A percentile compares a stretch with the other conserved stretches of the same genome.
phyloP scores from a whole-genome alignment of 2,329 filamentous ascomycete genomes.

The Hypoxylon sp. region DNA sequence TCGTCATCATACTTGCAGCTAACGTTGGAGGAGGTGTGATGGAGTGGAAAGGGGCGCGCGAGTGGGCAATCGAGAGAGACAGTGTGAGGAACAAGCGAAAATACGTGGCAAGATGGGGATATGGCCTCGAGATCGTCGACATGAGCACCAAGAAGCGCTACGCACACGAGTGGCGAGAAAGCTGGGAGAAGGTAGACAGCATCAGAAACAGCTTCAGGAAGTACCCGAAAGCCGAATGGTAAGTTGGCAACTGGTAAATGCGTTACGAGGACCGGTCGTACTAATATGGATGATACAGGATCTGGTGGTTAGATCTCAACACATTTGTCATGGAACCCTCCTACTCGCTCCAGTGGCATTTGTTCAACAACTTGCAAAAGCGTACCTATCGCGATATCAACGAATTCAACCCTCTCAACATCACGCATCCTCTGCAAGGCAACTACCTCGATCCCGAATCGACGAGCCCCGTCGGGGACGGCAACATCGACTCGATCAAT shows the following conservation, averaged over 20 bases:
- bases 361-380: conserved; percentile 80
- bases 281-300: conserved; percentile 69
- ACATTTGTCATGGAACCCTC: conserved; percentile 97
- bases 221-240: conserved; percentile 97
- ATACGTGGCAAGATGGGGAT: conserved; percentile 88
- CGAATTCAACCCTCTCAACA: conserved; percentile 92
- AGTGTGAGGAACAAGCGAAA: conserved; percentile 94
- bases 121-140: conserved; percentile 94
- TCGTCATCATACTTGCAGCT: conserved; percentile 90
- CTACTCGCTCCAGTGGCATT: conserved; percentile 86
- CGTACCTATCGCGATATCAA: conserved; percentile 96
- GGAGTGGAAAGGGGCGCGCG: conserved; percentile 97
- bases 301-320: conserved; percentile 99
- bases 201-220: conserved; percentile 88
- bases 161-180: conserved; percentile 98
- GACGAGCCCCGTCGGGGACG: conserved; percentile 78
- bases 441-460: conserved; percentile 79
- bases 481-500: conserved; percentile 79
- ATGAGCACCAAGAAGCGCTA: conserved; percentile 99
- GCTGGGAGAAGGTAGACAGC: conserved; percentile 98
- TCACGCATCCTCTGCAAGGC: conserved; percentile 80
- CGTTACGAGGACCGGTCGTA: conserved; percentile 12
- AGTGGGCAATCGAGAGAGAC: conserved; percentile 98
- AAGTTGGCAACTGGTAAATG: conserved; percentile 47
- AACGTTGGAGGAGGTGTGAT: conserved; percentile 97